Conservation (phyloP, 805 yeast species). For the Candida stauntonica region DNA sequence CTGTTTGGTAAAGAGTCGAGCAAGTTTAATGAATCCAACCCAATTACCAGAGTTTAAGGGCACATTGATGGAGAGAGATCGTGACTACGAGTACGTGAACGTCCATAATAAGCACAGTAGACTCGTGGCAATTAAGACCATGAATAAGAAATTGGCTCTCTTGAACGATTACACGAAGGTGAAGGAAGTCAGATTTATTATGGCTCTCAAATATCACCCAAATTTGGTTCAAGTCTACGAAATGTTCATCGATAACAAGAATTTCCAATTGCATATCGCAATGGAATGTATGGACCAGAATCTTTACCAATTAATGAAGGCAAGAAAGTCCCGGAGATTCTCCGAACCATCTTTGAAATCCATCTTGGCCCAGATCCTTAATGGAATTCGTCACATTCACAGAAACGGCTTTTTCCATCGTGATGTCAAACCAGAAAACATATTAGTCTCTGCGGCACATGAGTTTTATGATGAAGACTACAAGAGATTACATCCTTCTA, state of each 20-base stretch:
- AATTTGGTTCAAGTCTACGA: constrained; percentile 73
- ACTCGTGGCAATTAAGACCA: constrained; percentile 76
- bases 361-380: constrained; percentile 64
- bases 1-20: constrained; percentile 49
- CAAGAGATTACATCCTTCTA: constrained; percentile 18
- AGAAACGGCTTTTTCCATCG: constrained; percentile 67
- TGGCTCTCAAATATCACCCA: constrained; percentile 65
- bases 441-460: constrained; percentile 58
- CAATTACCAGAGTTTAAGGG: constrained; percentile 19
- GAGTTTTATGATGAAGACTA: constrained; percentile 44
- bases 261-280: constrained; percentile 65
- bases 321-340: constrained; percentile 49
- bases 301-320: constrained; percentile 69
- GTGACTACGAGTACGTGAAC: constrained; percentile 28
- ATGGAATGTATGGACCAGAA: constrained; percentile 90
- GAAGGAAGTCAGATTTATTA: constrained; percentile 64
- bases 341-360: constrained; percentile 58
- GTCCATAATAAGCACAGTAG: constrained; percentile 31
- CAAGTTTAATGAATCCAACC: constrained; percentile 15
- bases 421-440: constrained; percentile 92
- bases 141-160: constrained; percentile 52
- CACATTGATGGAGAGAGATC: constrained; percentile 46
- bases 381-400: constrained; percentile 83
- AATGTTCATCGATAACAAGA: constrained; percentile 63
- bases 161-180: constrained; percentile 53